Base-by-base conservation (phyloP, 768 basidiomycete species). In the Boletus pseudopeckii region DNA sequence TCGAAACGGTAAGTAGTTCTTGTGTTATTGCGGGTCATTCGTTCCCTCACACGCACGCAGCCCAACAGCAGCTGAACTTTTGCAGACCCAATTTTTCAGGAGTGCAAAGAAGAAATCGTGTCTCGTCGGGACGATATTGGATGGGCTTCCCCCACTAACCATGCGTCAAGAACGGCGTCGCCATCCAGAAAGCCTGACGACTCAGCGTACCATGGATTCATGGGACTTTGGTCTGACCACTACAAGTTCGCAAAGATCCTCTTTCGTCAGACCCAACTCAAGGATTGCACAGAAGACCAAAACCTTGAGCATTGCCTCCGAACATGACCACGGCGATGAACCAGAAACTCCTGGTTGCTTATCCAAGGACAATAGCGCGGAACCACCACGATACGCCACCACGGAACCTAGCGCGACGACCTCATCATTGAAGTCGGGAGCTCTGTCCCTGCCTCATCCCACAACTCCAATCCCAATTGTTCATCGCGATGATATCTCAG, bases 71-170 rank as follows among this genome's bases (percentile, higher is more conserved):
- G 80, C 78, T 46, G 78, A 89, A 56, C 75, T 97, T n/a, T 75
- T 95, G 5, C 80, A 85, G 54, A 84, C 82, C 11, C 77, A 83
- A 2, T 93, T 95, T 68, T 91, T 98, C 74, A 88, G 78, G 67
- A 72, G 71, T 26, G 82, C 91, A 5, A 92, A 90, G 75, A 89
- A 85, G 73, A 86, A 85, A 64, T 76, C 79, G 5, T 88, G 86
- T 71, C 80, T 98, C 17, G 86, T 93, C 28, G 80, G 81, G 50
- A 78, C 85, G 18, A 85, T 97, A 56, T 71, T 98, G 22, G 80
- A 80, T 59, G 84, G 80, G 56, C 74, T 93, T 30, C 90, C 90
- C 0, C 90, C 90, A 20, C 74, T 92, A 39, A 74, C 81, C 4
- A 77, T 77, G 60, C 80, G 90, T 28, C 88, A 91, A 71, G 89